A percentile compares a stretch with the other conserved stretches of the same genome.
Evolutionary conservation across 1,139 yeast genomes (phyloP).

Genomic region (Neolecta irregularis): DNA sequence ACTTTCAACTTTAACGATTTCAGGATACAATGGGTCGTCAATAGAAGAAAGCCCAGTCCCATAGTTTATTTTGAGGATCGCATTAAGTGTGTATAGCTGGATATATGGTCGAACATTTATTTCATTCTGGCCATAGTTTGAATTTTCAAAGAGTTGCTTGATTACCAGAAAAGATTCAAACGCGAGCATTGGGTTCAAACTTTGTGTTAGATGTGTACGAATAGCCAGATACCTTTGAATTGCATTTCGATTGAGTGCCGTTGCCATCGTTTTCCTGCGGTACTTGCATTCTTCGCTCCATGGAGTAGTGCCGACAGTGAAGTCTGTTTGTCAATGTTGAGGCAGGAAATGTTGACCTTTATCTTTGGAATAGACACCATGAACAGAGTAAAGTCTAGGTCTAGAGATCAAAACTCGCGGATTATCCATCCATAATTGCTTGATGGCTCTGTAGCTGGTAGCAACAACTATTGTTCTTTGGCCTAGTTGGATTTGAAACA

Average conservation of each 20-base stretch:
- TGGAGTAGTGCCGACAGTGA: slow-evolving; percentile 68
- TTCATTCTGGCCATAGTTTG: slow-evolving; percentile 12
- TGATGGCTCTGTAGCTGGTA: slow-evolving; percentile 42
- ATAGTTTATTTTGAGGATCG: slow-evolving; percentile 44
- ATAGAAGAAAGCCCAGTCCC: slow-evolving; percentile 39
- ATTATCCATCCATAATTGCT: slow-evolving; percentile 39
- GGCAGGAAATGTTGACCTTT: too few relatives aligned
- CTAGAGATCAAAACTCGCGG: slow-evolving; percentile 47
- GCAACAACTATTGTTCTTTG: slow-evolving; percentile 43
- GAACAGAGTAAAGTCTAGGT: slow-evolving; percentile 54
- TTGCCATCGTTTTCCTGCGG: slow-evolving; percentile 41
- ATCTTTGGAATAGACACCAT: slow-evolving; percentile 45
- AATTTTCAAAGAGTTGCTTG: slow-evolving; percentile 11
- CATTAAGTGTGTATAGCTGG: slow-evolving; percentile 27
- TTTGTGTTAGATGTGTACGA: too few relatives aligned
- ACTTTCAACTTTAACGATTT: slow-evolving; percentile 50
- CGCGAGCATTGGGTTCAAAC: slow-evolving; percentile 34
- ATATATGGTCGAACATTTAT: slow-evolving; percentile 14
- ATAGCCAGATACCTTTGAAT: slow-evolving; percentile 23
- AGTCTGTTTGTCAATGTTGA: too few relatives aligned
- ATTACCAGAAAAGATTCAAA: slow-evolving; percentile 25
- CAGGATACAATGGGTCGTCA: slow-evolving; percentile 31
- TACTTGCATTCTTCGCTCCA: slow-evolving; percentile 38
- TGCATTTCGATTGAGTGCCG: slow-evolving; percentile 32
- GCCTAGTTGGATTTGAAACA: slow-evolving; percentile 54